Evolutionary conservation across 305 asterid species (phyloP).

Genomic region (Solanum hybrid): DNA sequence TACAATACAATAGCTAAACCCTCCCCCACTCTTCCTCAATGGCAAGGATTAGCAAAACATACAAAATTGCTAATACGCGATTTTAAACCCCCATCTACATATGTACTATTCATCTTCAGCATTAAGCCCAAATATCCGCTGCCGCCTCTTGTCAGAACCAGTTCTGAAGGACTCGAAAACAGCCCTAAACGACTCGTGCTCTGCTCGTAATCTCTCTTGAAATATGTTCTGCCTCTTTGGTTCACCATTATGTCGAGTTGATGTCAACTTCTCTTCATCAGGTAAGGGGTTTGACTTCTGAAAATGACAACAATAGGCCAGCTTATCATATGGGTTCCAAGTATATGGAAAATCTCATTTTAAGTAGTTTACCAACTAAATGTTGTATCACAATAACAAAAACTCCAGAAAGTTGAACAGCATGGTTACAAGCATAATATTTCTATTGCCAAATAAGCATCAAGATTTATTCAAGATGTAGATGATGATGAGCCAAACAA

Average conservation of each 20-base stretch:
- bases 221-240: constrained; percentile 39
- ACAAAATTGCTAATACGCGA: background rate
- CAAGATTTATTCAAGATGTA: background rate
- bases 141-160: constrained; percentile 69
- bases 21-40: background rate
- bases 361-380: background rate
- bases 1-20: background rate
- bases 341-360: background rate
- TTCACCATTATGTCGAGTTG: constrained; percentile 23
- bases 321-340: background rate
- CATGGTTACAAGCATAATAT: background rate
- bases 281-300: constrained; percentile 76
- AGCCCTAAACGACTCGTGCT: constrained; percentile 17
- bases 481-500: background rate
- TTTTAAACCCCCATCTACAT: background rate
- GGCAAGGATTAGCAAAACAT: background rate
- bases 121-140: constrained; percentile 39
- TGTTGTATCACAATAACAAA: background rate
- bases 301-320: constrained; percentile 12
- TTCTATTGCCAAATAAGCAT: background rate
- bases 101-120: constrained; percentile 30
- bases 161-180: constrained; percentile 81
- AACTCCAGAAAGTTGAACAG: background rate
- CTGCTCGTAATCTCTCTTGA: constrained; percentile 52
- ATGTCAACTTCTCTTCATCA: constrained; percentile 44